Conservation (phyloP, 1,284 basidiomycete genomes). For the Amylostereum areolatum region DNA sequence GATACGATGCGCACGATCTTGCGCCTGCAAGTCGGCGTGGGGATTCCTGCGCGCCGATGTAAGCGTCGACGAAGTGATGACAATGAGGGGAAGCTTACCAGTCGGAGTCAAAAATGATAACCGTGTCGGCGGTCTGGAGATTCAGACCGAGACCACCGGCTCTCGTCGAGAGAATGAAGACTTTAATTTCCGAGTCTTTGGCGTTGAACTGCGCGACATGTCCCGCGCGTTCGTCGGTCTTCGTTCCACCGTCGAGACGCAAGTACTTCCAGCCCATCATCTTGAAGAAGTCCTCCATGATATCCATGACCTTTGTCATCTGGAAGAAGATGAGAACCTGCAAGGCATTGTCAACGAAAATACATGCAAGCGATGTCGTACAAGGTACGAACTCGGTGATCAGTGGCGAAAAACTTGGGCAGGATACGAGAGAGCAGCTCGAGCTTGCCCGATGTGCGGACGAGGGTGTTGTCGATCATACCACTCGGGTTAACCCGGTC, state of each 20-base stretch:
- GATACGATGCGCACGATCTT: slow-evolving; percentile 99
- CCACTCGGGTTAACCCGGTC: slow-evolving; percentile 83
- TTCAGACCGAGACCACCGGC: slow-evolving; percentile 98
- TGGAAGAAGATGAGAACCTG: slow-evolving; percentile 99
- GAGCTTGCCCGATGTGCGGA: slow-evolving; percentile 90
- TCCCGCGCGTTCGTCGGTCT: slow-evolving; percentile 93
- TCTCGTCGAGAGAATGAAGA: slow-evolving; percentile 95
- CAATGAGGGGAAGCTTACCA: slow-evolving; percentile 41
- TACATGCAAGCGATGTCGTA: neutral
- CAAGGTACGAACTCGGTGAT: slow-evolving; percentile 69
- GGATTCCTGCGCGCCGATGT: slow-evolving; percentile 70
- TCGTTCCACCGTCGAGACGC: slow-evolving; percentile 95
- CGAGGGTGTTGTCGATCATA: slow-evolving; percentile 79
- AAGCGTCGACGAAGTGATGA: slow-evolving; percentile 19
- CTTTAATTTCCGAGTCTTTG: slow-evolving; percentile 82
- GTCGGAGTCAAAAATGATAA: slow-evolving; percentile 96
- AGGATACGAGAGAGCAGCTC: slow-evolving; percentile 92
- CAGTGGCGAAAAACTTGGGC: slow-evolving; percentile 91
- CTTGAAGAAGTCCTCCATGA: slow-evolving; percentile 97
- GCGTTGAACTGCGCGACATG: slow-evolving; percentile 92
- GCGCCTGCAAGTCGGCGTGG: slow-evolving; percentile 96
- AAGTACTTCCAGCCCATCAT: slow-evolving; percentile 89
- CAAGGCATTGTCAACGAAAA: slow-evolving; percentile 4
- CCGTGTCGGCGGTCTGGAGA: slow-evolving; percentile 97
- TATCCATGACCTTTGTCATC: slow-evolving; percentile 99